Evolutionary conservation across 176 grass and related monocot genomes (phyloP), one percentile per base, ranked within the genome.

Genomic region (Rhynchospora pubera): DNA sequence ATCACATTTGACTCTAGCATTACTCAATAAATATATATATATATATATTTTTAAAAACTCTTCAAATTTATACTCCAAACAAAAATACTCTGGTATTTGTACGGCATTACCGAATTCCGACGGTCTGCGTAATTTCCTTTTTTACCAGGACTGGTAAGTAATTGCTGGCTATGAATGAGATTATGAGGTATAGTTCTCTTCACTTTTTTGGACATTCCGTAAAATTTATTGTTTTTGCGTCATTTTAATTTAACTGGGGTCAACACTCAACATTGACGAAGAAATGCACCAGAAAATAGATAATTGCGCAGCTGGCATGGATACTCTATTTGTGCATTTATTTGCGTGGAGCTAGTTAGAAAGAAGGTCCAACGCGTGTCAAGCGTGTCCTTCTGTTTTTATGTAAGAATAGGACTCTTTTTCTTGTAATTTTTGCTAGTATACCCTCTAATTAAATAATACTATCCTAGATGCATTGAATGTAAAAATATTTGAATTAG

Each of bases 311-410:
- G 68, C 69, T 73, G 69, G 69, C 45, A 73, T 5, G 19, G 42
- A 24, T 7, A 22, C 21, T 50, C 69, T 39, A 4, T 73, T 51
- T 50, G 44, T 22, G 45, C 12, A 73, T 73, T 73, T 51, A 73
- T 73, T 73, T 73, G 44, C 26, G 69, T 51, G 69, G 21, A 51
- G 19, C 69, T 73, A 6, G 3, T 21, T 24, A 26, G 45, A 51
- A 48, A n/a, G n/a, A n/a, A 26, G 67, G 69, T 73, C 45, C 3
- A 24, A 73, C 45, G 69, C 69, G 69, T 73, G 69, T 73, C 69
- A 73, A 73, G 21, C 45, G 69, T 51, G 45, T 73, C 45, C 24
- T 73, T 24, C 45, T 73, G 69, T 73, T 24, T 23, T 73, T 73
- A 45, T 15, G 45, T 24, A 5, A 21, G 46, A 50, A 73, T 51